A percentile compares a stretch with the other conserved stretches of the same genome.
phyloP scores from a whole-genome alignment of 176 grass and related monocot species.

The Chrysopogon serrulatus region DNA sequence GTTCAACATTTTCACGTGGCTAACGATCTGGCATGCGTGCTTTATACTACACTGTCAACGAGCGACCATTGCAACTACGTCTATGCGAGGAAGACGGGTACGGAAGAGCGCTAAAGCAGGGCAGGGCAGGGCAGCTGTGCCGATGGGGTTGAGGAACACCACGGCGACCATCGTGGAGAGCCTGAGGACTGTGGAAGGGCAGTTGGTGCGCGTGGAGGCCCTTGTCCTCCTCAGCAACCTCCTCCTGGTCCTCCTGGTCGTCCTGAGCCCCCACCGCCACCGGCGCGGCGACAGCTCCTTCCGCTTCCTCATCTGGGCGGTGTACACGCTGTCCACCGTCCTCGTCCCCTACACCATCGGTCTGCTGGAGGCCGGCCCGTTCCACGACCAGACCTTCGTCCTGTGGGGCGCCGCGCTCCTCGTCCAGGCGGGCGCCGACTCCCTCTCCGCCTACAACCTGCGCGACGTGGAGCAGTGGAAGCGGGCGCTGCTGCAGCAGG shows the following conservation, averaged over 20 bases:
- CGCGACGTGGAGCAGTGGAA: conserved; percentile 9
- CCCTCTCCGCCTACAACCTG: background rate
- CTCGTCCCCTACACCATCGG: conserved; percentile 20
- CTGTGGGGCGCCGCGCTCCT: conserved; percentile 16
- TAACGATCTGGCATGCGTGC: background rate
- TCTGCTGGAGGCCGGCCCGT: background rate
- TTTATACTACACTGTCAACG: background rate
- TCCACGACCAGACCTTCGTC: conserved; percentile 13
- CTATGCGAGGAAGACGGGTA: background rate
- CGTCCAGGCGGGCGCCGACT: background rate
- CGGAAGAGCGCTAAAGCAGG: background rate
- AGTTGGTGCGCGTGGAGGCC: conserved; percentile 10
- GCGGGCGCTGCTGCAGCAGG: background rate
- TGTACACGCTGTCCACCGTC: background rate
- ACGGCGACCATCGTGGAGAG: background rate
- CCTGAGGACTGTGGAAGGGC: background rate
- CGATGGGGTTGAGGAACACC: background rate
- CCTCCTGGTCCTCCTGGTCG: background rate
- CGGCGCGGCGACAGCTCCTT: background rate
- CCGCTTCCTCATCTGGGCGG: background rate
- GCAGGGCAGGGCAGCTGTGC: background rate
- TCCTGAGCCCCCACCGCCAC: background rate
- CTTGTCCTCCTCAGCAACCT: conserved; percentile 20
- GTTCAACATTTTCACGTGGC: background rate
- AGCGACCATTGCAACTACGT: background rate